Evolutionary conservation across 2,329 filamentous ascomycete genomes (phyloP).

Genomic region (Trichoderma arundinaceum): DNA sequence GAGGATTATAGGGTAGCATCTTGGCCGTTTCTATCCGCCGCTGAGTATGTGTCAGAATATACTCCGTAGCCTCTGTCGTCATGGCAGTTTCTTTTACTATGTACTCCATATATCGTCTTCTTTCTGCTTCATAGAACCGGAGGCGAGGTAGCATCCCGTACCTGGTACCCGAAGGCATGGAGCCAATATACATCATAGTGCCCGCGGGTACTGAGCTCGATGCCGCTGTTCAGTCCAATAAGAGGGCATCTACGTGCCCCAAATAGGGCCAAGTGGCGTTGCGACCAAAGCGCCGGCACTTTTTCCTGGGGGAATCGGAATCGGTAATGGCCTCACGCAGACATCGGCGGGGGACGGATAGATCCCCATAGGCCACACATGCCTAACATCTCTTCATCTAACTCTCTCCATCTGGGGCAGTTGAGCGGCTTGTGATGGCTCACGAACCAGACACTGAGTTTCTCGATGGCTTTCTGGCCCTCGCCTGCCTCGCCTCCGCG

Average conservation of each 20-base stretch:
- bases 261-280: neutral
- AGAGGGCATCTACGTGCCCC: neutral
- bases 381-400: neutral
- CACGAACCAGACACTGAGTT: neutral
- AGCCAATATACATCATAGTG: neutral
- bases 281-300: slow-evolving; percentile 4
- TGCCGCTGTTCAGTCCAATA: neutral
- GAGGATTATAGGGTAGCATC: neutral
- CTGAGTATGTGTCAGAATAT: neutral
- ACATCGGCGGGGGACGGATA: neutral
- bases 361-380: neutral
- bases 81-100: neutral
- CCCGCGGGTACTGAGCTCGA: neutral
- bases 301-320: slow-evolving; percentile 13
- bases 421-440: neutral
- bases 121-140: no score
- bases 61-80: slow-evolving; percentile 5
- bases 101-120: no score
- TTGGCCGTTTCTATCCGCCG: neutral
- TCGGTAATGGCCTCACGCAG: slow-evolving; percentile 2
- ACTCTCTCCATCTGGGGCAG: neutral
- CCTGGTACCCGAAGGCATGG: no score
- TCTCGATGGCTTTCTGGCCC: neutral
- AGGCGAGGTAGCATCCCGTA: no score
- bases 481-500: slow-evolving; percentile 9